A percentile compares a stretch with the other conserved stretches of the same genome.
Evolutionary conservation across 2,329 filamentous ascomycete genomes (phyloP).

Genomic region (Clonostachys byssicola): DNA sequence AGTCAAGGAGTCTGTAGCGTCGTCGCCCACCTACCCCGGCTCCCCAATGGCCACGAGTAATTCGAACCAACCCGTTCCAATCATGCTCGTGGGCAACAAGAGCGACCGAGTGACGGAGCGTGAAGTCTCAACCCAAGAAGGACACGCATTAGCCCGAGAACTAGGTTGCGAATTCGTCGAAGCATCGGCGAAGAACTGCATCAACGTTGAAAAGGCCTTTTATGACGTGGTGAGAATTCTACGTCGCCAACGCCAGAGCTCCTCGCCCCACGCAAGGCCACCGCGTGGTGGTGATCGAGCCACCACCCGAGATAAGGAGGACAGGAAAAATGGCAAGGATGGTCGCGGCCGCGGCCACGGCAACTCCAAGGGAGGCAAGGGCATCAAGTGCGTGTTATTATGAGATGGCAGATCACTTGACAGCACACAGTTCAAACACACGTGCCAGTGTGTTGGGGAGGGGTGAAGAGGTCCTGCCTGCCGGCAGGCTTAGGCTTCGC

Average conservation of each 20-base stretch:
- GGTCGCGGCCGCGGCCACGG: conserved; percentile 21
- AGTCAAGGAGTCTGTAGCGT: conserved; percentile 85
- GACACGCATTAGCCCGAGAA: conserved; percentile 84
- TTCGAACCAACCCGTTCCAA: conserved; percentile 70
- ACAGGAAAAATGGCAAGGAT: too few species aligned
- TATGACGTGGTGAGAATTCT: conserved; percentile 95
- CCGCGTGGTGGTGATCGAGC: too few species aligned
- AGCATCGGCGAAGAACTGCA: conserved; percentile 94
- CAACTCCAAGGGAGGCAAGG: conserved; percentile 25
- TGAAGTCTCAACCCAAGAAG: conserved; percentile 95
- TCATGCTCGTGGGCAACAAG: conserved; percentile 99
- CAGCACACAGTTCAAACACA: neutral
- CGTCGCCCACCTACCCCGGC: conserved; percentile 72
- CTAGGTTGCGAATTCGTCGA: conserved; percentile 96
- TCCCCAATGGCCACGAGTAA: conserved; percentile 61
- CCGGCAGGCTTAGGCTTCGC: too few species aligned
- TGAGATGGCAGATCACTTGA: conserved; percentile 15
- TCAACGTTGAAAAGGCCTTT: conserved; percentile 97
- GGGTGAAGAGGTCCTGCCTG: neutral
- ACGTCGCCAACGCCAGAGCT: conserved; percentile 68
- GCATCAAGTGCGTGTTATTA: conserved; percentile 32
- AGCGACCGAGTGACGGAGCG: conserved; percentile 94
- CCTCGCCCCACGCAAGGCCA: too few species aligned
- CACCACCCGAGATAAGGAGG: too few species aligned
- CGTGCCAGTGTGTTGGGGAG: neutral